phyloP scores from a whole-genome alignment of 176 grass and related monocot species.

The Carex kokanica region DNA sequence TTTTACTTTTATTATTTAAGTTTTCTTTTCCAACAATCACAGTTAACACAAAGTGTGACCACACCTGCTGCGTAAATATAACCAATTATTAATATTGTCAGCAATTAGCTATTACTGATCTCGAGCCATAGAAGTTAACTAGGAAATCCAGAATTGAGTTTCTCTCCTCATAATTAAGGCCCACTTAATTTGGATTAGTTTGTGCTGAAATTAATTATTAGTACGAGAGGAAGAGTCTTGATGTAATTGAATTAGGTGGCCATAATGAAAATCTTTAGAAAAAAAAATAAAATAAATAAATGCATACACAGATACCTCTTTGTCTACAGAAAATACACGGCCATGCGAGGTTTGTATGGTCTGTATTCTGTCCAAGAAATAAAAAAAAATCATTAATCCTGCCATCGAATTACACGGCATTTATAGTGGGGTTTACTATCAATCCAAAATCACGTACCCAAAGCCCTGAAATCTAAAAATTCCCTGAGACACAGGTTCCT shows the following conservation, averaged over 20 bases:
- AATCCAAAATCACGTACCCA: background rate
- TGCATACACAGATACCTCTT: background rate
- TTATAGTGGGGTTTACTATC: background rate
- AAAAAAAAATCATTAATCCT: background rate
- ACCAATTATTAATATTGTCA: too few species aligned
- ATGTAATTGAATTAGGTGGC: background rate
- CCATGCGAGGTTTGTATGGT: background rate
- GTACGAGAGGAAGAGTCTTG: background rate
- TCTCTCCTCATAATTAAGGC: background rate
- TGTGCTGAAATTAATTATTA: background rate
- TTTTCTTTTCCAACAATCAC: too few species aligned
- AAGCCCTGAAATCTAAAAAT: background rate
- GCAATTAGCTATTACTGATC: too few species aligned
- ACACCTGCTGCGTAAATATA: too few species aligned
- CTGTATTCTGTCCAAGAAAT: background rate
- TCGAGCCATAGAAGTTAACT: too few species aligned
- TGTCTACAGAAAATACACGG: background rate
- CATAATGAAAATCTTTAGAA: too few species aligned
- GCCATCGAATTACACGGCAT: background rate
- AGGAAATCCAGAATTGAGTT: too few species aligned
- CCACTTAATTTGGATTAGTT: background rate
- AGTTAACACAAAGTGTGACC: too few species aligned
- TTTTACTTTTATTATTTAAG: too few species aligned
- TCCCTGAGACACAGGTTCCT: background rate
- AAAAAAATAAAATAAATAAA: too few species aligned